These are phyloP conservation scores for Pichia sp. DNA, from an alignment of 1,139 yeast species.

Conservation along the genomic window DNA sequence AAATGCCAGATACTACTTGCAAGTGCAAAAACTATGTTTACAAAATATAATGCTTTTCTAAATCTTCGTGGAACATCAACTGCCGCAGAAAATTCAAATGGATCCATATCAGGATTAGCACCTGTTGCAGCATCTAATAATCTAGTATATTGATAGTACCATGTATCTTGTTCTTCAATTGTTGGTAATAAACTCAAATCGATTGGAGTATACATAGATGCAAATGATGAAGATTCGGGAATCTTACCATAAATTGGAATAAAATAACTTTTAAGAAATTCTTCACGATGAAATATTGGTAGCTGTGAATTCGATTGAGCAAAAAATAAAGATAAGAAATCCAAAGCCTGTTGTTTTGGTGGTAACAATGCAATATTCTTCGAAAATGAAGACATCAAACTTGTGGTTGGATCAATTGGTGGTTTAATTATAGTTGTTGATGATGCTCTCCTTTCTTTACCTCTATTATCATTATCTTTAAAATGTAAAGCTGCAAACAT, in stretches of 20 bases:
- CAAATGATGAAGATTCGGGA: slow-evolving; percentile 49
- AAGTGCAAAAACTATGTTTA: slow-evolving; percentile 72
- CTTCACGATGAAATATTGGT: slow-evolving; percentile 77
- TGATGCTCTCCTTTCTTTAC: slow-evolving; percentile 10
- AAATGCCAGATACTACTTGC: slow-evolving; percentile 72
- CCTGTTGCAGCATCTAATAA: slow-evolving; percentile 30
- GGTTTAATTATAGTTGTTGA: slow-evolving; percentile 7
- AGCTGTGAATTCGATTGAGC: slow-evolving; percentile 76
- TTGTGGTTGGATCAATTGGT: slow-evolving; percentile 28
- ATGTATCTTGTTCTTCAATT: slow-evolving; percentile 35
- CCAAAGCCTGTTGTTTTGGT: slow-evolving; percentile 62
- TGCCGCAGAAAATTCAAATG: slow-evolving; percentile 32
- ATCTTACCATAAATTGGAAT: slow-evolving; percentile 73
- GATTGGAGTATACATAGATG: slow-evolving; percentile 53
- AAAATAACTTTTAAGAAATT: slow-evolving; percentile 58
- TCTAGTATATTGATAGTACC: slow-evolving; percentile 36
- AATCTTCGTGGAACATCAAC: slow-evolving; percentile 43
- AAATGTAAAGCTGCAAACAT: slow-evolving; percentile 72
- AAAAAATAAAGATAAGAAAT: slow-evolving; percentile 60
- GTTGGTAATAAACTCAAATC: slow-evolving; percentile 30
- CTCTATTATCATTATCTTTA: slow-evolving; percentile 26
- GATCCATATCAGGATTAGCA: slow-evolving; percentile 27
- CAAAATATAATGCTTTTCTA: slow-evolving; percentile 48
- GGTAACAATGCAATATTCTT: slow-evolving; percentile 41
- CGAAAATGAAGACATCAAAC: slow-evolving; percentile 11